A percentile compares a stretch with the other conserved stretches of the same genome.
Evolutionary conservation across 208 protist genomes (phyloP).

Genomic region (Leishmania lainsoni): DNA sequence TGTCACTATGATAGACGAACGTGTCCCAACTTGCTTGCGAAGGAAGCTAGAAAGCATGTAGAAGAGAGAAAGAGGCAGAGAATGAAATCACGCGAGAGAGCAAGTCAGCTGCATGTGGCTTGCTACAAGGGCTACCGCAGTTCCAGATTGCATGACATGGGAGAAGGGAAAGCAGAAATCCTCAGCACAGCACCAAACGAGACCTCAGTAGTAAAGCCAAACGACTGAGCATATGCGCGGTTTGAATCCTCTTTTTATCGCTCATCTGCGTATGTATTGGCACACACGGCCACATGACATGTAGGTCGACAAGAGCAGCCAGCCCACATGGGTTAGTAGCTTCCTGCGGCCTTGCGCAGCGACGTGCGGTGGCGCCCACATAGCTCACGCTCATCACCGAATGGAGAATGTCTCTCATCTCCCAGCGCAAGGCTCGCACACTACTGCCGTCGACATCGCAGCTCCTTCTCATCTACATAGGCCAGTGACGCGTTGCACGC

Average conservation of each 20-base stretch:
- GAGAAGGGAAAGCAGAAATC: background rate
- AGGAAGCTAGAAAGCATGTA: background rate
- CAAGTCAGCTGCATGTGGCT: background rate
- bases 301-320: background rate
- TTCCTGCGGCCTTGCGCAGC: background rate
- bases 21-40: background rate
- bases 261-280: background rate
- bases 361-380: background rate
- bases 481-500: slow-evolving; percentile 33
- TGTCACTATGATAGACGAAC: background rate
- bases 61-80: background rate
- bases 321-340: background rate
- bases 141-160: background rate
- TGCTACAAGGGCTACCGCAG: too few relatives aligned
- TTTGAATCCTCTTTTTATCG: background rate
- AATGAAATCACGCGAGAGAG: background rate
- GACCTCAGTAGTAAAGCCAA: background rate
- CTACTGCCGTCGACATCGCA: background rate
- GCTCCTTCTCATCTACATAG: slow-evolving; percentile 38
- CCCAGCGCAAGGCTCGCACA: background rate
- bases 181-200: background rate
- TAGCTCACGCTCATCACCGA: background rate
- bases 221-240: background rate
- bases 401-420: background rate
- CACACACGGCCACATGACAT: background rate